A percentile compares a stretch with the other conserved stretches of the same genome.
Evolutionary conservation across 2,329 filamentous ascomycete species (phyloP).

Genomic region (Paecilomyces formosus): DNA sequence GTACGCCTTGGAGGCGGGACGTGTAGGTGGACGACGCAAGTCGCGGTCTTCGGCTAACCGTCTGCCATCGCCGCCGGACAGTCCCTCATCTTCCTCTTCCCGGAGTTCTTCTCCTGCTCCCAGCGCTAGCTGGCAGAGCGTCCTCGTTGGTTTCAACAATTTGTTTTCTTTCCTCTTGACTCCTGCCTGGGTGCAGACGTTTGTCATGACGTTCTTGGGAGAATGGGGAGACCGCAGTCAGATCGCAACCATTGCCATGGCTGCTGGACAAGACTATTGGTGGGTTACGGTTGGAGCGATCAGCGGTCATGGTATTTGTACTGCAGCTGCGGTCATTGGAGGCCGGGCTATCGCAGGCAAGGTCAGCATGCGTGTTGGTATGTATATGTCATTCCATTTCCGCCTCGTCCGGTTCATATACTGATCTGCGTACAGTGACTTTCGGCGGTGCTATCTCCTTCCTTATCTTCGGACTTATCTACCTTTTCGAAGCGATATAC

Average conservation of each 20-base stretch:
- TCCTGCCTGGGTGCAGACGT: slow-evolving; percentile 97
- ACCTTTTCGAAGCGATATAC: slow-evolving; percentile 72
- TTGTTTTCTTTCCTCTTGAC: slow-evolving; percentile 81
- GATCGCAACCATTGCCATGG: slow-evolving; percentile 98
- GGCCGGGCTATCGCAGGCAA: slow-evolving; percentile 85
- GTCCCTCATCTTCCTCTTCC: slow-evolving; percentile 67
- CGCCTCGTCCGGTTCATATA: not conserved
- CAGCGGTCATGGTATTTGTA: slow-evolving; percentile 81
- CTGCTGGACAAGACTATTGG: slow-evolving; percentile 96
- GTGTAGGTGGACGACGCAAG: slow-evolving; percentile 54
- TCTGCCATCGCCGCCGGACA: slow-evolving; percentile 72
- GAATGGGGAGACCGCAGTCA: slow-evolving; percentile 98
- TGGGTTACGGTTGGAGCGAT: slow-evolving; percentile 91
- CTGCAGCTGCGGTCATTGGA: slow-evolving; percentile 82
- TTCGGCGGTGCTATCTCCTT: slow-evolving; percentile 87
- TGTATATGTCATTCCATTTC: slow-evolving; percentile 37
- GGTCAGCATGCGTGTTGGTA: slow-evolving; percentile 93
- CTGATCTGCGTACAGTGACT: slow-evolving; percentile 56
- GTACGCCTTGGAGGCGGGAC: slow-evolving; percentile 73
- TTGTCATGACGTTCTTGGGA: slow-evolving; percentile 96
- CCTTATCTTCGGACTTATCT: slow-evolving; percentile 84
- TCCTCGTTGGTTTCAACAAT: slow-evolving; percentile 67
- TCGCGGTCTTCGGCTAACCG: slow-evolving; percentile 63
- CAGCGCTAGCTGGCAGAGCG: slow-evolving; percentile 36
- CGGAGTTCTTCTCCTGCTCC: slow-evolving; percentile 50